Evolutionary conservation across 495 filamentous ascomycete genomes (phyloP).

Genomic region (Aspergillus bertholletiae): DNA sequence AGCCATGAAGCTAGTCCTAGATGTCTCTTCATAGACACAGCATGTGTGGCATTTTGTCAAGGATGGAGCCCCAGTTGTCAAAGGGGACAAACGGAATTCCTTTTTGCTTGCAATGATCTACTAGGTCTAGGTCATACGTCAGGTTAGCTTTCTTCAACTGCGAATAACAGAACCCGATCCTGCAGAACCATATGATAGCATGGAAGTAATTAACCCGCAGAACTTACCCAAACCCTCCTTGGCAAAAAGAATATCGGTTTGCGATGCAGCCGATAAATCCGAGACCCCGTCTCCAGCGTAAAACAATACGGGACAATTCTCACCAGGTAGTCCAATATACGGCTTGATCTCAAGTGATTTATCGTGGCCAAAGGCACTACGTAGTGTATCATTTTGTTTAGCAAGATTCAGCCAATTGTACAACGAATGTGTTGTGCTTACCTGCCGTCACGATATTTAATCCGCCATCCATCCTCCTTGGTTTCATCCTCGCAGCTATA

Average conservation of each 20-base stretch:
- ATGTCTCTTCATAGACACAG: conserved; percentile 15
- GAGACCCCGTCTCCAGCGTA: conserved; percentile 82
- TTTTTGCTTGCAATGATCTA: conserved; percentile 66
- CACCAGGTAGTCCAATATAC: conserved; percentile 61
- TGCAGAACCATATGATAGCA: too few species aligned
- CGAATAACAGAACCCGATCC: neutral
- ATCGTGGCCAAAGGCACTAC: conserved; percentile 74
- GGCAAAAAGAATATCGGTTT: conserved; percentile 77
- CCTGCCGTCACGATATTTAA: conserved; percentile 76
- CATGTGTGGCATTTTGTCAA: conserved; percentile 64
- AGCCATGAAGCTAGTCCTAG: neutral
- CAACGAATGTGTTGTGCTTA: conserved; percentile 16
- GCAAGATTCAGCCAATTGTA: neutral
- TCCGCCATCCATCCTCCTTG: conserved; percentile 67
- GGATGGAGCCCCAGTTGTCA: conserved; percentile 64
- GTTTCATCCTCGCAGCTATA: conserved; percentile 59
- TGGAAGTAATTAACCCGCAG: neutral
- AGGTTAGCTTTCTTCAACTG: neutral
- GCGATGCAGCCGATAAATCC: conserved; percentile 71
- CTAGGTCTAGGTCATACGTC: conserved; percentile 50
- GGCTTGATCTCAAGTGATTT: conserved; percentile 73
- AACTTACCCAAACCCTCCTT: conserved; percentile 71
- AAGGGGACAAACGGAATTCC: conserved; percentile 71
- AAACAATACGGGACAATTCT: conserved; percentile 62
- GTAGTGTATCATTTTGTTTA: neutral